Percentiles rank a stretch among this genome's conserved stretches.
phyloP scores from a whole-genome alignment of 345 rosid genomes.

The Odontarrhena argentea region DNA sequence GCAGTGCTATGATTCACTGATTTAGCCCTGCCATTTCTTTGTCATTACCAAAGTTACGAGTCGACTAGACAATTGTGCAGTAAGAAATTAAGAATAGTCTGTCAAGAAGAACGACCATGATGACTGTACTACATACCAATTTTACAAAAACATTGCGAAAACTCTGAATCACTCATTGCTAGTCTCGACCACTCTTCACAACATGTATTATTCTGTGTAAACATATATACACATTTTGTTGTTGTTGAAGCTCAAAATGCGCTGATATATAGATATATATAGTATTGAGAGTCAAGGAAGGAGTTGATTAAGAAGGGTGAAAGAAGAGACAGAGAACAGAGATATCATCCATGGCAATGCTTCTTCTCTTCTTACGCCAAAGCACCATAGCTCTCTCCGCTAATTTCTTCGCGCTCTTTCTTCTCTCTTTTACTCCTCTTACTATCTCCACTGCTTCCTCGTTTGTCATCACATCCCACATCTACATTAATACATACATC shows the following conservation, averaged over 20 bases:
- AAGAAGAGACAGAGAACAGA: constrained; percentile 86
- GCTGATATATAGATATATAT: constrained; percentile 7
- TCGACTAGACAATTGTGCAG: constrained; percentile 63
- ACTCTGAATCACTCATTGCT: constrained; percentile 53
- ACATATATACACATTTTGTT: constrained; percentile 5
- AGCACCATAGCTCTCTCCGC: constrained; percentile 69
- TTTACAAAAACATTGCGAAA: constrained; percentile 79
- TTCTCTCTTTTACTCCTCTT: constrained; percentile 51
- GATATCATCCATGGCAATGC: constrained; percentile 79
- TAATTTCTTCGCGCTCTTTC: constrained; percentile 65
- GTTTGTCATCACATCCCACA: constrained; percentile 87
- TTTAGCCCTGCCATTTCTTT: not conserved
- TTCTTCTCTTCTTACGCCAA: constrained; percentile 71
- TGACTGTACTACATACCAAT: constrained; percentile 64
- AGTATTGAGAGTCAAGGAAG: constrained; percentile 11
- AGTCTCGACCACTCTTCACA: constrained; percentile 19
- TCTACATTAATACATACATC: constrained; percentile 41
- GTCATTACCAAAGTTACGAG: constrained; percentile 36
- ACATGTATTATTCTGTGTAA: constrained; percentile 7
- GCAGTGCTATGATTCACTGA: not conserved
- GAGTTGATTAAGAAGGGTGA: constrained; percentile 35
- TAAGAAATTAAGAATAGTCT: constrained; percentile 71
- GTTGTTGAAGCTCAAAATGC: constrained; percentile 21
- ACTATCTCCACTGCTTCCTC: constrained; percentile 81
- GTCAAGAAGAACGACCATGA: constrained; percentile 66